Evolutionary conservation across 2,329 filamentous ascomycete genomes (phyloP).

Genomic region (Aureobasidium sp.): DNA sequence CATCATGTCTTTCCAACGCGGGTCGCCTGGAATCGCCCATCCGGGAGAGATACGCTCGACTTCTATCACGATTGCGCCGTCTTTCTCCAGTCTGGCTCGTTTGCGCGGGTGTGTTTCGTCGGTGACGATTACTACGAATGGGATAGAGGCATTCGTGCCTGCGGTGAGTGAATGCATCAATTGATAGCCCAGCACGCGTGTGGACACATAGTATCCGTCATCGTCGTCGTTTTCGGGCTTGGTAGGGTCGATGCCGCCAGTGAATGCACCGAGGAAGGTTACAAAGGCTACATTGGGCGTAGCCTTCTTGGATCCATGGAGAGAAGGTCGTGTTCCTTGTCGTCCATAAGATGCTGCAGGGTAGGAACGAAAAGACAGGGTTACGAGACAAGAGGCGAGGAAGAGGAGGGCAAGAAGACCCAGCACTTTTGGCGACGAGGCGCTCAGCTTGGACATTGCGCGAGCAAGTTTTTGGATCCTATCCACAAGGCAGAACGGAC

Average conservation of each 20-base stretch:
- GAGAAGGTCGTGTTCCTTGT: not conserved
- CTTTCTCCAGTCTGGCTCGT: conserved; percentile 25
- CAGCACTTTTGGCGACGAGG: conserved; percentile 20
- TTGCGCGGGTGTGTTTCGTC: conserved; percentile 27
- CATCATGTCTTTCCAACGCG: conserved; percentile 28
- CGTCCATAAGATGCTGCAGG: not conserved
- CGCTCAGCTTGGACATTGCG: conserved; percentile 11
- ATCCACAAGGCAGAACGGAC: not conserved
- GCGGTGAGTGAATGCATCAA: conserved; percentile 28
- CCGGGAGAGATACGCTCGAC: conserved; percentile 25
- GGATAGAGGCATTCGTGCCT: conserved; percentile 28
- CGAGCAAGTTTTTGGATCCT: not conserved
- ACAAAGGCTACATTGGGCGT: conserved; percentile 27
- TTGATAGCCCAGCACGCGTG: conserved; percentile 29
- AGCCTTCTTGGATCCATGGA: not conserved
- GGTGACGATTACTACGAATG: conserved; percentile 31
- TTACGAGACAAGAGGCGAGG: conserved; percentile 26
- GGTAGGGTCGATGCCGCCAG: conserved; percentile 14
- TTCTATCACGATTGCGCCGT: conserved; percentile 29
- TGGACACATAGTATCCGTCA: conserved; percentile 28
- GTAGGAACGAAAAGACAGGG: conserved; percentile 19
- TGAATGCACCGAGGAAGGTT: conserved; percentile 28
- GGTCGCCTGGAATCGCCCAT: conserved; percentile 22
- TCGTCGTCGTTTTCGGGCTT: conserved; percentile 21
- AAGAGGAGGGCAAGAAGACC: conserved; percentile 26